Base-by-base conservation (phyloP, 495 filamentous ascomycete species). In the Pyrenula aspistea region DNA sequence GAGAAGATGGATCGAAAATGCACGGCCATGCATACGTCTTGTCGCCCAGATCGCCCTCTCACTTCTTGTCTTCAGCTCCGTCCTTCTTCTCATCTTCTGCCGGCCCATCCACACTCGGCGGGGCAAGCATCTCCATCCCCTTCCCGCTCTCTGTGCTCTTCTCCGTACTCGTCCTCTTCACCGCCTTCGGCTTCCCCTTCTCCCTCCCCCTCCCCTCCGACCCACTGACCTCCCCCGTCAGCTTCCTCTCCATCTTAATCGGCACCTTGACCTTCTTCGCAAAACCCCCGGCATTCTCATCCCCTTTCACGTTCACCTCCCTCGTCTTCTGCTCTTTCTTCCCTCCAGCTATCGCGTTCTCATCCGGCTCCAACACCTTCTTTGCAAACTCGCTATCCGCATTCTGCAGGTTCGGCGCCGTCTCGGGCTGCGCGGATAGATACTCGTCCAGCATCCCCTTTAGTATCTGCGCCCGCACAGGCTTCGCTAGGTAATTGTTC, bases 401-500 rank as follows among this genome's bases (percentile, higher is more conserved):
- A 73, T 47, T 24, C 60, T 25, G 49, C 56, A 4, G 64, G 68
- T n/a, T 65, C 67, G 24, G 70, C 71, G 53, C 65, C 69, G 64
- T 60, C 72, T 62, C 59, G 77, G 71, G 71, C 60, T 81, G 79
- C 12, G 74, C 81, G 19, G 76, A 78, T 36, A 82, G 71, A 62
- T 89, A 89, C 19, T 76, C 72, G 58, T 91, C 87, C 53, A 92
- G 64, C 74, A 91, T 87, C 63, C 82, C 79, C 67, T 84, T 88
- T 36, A 92, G 71, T 50, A 90, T 74, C 22, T 82, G 80, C 15
- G 79, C 83, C 54, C 89, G 77, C 1, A 96, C 91, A 10, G 91
- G 91, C 66, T 96, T 96, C 22, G 91, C 89, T 2, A 96, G 81
- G 59, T 96, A 96, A 60, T 95, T 89, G 70, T 95, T 95, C 91